Percentiles rank a stretch among this genome's conserved stretches.
phyloP scores from a whole-genome alignment of 768 basidiomycete genomes.

The Mycena vulgaris region DNA sequence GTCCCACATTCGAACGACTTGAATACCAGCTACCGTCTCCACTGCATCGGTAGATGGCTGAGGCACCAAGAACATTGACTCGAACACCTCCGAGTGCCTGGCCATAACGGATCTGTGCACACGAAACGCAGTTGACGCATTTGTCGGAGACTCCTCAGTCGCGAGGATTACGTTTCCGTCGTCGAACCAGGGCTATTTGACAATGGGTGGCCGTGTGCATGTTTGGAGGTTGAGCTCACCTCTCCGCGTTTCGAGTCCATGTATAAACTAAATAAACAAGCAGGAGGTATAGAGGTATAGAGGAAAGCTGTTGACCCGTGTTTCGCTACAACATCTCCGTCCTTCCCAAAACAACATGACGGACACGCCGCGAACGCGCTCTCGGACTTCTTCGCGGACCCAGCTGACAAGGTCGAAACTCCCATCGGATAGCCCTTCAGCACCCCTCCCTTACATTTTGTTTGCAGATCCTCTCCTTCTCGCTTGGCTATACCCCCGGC shows the following conservation, averaged over 20 bases:
- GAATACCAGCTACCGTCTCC: slow-evolving; percentile 63
- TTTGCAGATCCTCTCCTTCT: slow-evolving; percentile 59
- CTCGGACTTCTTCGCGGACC: slow-evolving; percentile 30
- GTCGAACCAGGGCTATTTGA: slow-evolving; percentile 68
- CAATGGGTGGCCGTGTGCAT: background rate
- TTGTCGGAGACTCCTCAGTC: slow-evolving; percentile 43
- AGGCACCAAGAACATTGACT: slow-evolving; percentile 68
- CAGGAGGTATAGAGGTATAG: background rate
- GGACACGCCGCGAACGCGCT: slow-evolving; percentile 27
- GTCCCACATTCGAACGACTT: slow-evolving; percentile 69
- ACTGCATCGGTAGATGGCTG: slow-evolving; percentile 49
- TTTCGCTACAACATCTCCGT: background rate
- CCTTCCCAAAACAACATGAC: slow-evolving; percentile 9
- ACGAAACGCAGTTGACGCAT: slow-evolving; percentile 61
- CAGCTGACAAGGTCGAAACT: slow-evolving; percentile 20
- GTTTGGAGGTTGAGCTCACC: slow-evolving; percentile 4
- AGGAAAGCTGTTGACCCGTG: background rate
- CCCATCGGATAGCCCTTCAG: background rate
- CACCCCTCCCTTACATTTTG: slow-evolving; percentile 32
- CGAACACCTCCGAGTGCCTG: slow-evolving; percentile 71
- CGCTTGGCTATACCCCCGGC: slow-evolving; percentile 68
- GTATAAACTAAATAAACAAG: background rate
- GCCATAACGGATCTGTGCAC: slow-evolving; percentile 59
- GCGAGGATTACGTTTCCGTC: slow-evolving; percentile 73
- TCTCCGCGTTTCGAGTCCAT: slow-evolving; percentile 25